These are phyloP conservation scores for Gloeostereum incarnatum DNA, from an alignment of 768 basidiomycete genomes.

Conservation along the genomic window DNA sequence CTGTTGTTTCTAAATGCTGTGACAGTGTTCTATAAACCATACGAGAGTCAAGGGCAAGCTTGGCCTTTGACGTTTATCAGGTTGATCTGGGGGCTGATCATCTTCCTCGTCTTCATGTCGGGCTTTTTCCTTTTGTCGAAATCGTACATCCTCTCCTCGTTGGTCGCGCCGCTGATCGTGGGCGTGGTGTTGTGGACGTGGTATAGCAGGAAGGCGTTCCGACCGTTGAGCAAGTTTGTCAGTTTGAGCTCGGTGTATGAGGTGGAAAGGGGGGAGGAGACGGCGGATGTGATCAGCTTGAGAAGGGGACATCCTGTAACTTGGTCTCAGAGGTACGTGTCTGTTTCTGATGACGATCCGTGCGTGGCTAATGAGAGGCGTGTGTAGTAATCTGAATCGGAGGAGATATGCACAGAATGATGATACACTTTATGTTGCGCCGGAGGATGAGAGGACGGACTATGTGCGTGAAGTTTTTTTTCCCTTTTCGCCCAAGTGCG, in stretches of 20 bases:
- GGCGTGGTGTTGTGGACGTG: constrained; percentile 78
- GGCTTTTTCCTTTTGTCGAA: constrained; percentile 75
- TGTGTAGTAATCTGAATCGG: constrained; percentile 66
- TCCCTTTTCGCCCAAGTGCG: constrained; percentile 4
- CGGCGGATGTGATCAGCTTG: constrained; percentile 66
- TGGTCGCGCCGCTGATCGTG: constrained; percentile 67
- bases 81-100: constrained; percentile 85
- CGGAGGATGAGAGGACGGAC: constrained; percentile 87
- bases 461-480: constrained; percentile 42
- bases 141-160: constrained; percentile 46
- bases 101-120: constrained; percentile 95
- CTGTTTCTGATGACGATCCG: background rate
- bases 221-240: constrained; percentile 71
- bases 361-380: background rate
- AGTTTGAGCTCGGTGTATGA: constrained; percentile 83
- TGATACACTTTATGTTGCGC: constrained; percentile 91
- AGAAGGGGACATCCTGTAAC: constrained; percentile 81
- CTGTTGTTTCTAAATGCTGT: background rate
- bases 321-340: constrained; percentile 73
- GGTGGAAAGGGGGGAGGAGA: constrained; percentile 83
- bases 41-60: constrained; percentile 94
- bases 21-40: constrained; percentile 95
- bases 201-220: constrained; percentile 59
- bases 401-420: constrained; percentile 89
- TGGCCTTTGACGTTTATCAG: constrained; percentile 95